A percentile compares a stretch with the other conserved stretches of the same genome.
Conservation (phyloP, 2,329 filamentous ascomycete species). For the Coleophoma crateriformis region DNA sequence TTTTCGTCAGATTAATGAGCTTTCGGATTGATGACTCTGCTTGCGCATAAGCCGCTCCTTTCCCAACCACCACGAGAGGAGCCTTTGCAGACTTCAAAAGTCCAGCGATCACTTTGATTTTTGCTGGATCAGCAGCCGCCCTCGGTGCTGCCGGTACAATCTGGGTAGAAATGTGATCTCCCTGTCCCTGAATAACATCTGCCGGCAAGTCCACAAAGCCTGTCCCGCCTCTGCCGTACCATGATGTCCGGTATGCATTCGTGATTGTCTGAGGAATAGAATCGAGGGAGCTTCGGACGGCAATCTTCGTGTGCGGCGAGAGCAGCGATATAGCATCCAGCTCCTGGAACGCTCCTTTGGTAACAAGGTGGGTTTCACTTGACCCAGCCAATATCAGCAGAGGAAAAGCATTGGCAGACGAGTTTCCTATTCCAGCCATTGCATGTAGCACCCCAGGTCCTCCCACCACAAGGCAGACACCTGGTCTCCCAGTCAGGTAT, state of each 20-base stretch:
- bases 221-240: conserved; percentile 44
- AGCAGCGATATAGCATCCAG: conserved; percentile 48
- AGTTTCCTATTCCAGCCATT: conserved; percentile 48
- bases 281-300: conserved; percentile 38
- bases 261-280: conserved; percentile 39
- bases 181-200: conserved; percentile 43
- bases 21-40: conserved; percentile 38
- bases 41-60: conserved; percentile 47
- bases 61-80: conserved; percentile 48
- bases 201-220: conserved; percentile 50
- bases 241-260: conserved; percentile 45
- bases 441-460: conserved; percentile 53
- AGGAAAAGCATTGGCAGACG: conserved; percentile 48
- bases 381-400: conserved; percentile 48
- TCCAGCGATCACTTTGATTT: conserved; percentile 33
- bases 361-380: conserved; percentile 42
- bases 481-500: conserved; percentile 49
- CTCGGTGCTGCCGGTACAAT: conserved; percentile 32
- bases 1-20: conserved; percentile 38
- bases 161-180: conserved; percentile 16
- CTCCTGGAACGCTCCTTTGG: conserved; percentile 52
- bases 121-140: conserved; percentile 36
- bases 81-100: conserved; percentile 41
- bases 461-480: conserved; percentile 52
- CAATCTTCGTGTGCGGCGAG: conserved; percentile 45